Percentiles rank a stretch among this genome's conserved stretches.
Conservation (phyloP, 495 filamentous ascomycete species). For the Penicillium lagena region DNA sequence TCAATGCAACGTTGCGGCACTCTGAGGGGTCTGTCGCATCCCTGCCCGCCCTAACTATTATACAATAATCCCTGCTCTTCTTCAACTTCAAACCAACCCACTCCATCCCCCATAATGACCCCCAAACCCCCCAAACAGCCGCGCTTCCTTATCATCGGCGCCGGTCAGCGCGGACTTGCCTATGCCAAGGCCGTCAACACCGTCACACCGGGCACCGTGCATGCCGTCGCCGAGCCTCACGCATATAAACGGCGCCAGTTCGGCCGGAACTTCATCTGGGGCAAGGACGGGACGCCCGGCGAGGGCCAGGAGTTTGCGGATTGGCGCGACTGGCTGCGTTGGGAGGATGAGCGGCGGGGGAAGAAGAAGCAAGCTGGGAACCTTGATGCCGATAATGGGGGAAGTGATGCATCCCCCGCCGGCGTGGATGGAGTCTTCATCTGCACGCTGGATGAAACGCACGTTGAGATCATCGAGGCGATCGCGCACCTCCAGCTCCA, state of each 20-base stretch:
- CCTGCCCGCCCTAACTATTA: not conserved
- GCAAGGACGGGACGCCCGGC: conserved; percentile 24
- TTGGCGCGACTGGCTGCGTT: conserved; percentile 69
- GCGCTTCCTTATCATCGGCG: conserved; percentile 76
- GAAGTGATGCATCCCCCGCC: not conserved
- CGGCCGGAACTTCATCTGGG: conserved; percentile 64
- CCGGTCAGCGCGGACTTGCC: conserved; percentile 72
- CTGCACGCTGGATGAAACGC: conserved; percentile 83
- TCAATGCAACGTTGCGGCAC: not conserved
- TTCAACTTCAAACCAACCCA: not conserved
- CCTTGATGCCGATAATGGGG: not conserved
- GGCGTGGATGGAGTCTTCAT: conserved; percentile 76
- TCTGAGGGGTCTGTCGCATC: not conserved
- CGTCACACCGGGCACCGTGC: conserved; percentile 56
- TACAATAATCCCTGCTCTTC: too few species aligned
- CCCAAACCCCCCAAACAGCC: conserved; percentile 7
- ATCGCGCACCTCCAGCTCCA: conserved; percentile 66
- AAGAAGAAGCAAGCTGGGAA: not conserved
- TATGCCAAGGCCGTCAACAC: conserved; percentile 63
- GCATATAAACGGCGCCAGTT: conserved; percentile 66
- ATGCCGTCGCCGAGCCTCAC: conserved; percentile 77
- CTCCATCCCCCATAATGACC: too few species aligned
- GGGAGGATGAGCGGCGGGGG: conserved; percentile 50
- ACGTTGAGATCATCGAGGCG: conserved; percentile 68
- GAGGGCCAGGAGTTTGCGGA: conserved; percentile 59